phyloP scores from a whole-genome alignment of 2,329 filamentous ascomycete genomes.

The Xylariaceae sp. region DNA sequence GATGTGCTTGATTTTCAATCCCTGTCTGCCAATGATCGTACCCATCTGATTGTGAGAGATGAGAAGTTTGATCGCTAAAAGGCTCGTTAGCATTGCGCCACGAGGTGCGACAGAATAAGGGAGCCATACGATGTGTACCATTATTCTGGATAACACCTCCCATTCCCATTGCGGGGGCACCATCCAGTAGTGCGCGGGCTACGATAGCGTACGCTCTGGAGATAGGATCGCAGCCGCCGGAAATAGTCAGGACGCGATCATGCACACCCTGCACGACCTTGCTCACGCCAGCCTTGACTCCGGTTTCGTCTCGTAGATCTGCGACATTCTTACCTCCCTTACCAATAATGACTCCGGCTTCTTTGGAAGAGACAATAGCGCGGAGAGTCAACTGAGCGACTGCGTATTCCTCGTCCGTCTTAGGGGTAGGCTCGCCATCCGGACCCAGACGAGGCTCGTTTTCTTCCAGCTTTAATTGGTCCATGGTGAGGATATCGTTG shows the following conservation, averaged over 20 bases:
- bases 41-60: conserved; percentile 99
- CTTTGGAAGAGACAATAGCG: conserved; percentile 97
- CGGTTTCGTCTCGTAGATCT: conserved; percentile 94
- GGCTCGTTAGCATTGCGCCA: conserved; percentile 29
- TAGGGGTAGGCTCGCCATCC: conserved; percentile 78
- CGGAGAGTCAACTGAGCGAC: conserved; percentile 90
- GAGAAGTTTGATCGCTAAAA: conserved; percentile 87
- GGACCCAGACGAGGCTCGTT: conserved; percentile 63
- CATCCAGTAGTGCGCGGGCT: conserved; percentile 86
- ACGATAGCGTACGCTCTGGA: conserved; percentile 93
- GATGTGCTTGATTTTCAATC: conserved; percentile 99
- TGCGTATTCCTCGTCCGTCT: conserved; percentile 96
- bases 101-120: conserved; percentile 12
- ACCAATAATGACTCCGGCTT: conserved; percentile 98
- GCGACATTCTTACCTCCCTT: conserved; percentile 99
- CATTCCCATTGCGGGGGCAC: conserved; percentile 94
- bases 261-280: conserved; percentile 98
- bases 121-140: conserved; percentile 86
- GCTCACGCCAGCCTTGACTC: conserved; percentile 96
- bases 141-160: conserved; percentile 84
- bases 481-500: conserved; percentile 61
- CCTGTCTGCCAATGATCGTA: conserved; percentile 95
- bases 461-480: conserved; percentile 68
- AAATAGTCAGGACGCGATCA: conserved; percentile 95
- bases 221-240: conserved; percentile 84